Evolutionary conservation across 2,329 filamentous ascomycete genomes (phyloP), one percentile per base, ranked within the genome.

Genomic region (Rugonectria rugulosa): DNA sequence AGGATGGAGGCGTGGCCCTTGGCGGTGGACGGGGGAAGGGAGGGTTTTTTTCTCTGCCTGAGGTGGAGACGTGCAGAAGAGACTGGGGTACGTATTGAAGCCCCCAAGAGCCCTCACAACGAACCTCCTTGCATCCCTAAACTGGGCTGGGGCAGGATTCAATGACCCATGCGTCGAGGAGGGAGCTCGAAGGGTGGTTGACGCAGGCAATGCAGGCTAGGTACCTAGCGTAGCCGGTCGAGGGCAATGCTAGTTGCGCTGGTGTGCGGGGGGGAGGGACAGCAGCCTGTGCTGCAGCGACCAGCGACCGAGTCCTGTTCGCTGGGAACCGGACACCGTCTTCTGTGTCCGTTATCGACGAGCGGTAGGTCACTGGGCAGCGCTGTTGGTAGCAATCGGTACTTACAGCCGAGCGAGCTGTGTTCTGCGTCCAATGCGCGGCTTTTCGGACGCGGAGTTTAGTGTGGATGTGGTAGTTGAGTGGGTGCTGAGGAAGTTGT

Each of bases 21-120:
- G 51, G 42, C 53, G 41, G 53, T 52, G 56, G 55, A 65, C 57
- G 64, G 67, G 64, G 61, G 60, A 60, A 56, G 64, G 64, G 59
- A 62, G 64, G 60, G 66, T 68, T 69, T 65, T 67, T 67, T 65
- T 60, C 63, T 62, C 65, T 67, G 64, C 67, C 63, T 70, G 59
- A 62, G 62, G 56, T 61, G 59, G 61, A 34, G 53, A 61, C 52
- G 10, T n/a, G n/a, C n/a, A n/a, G 7, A 9, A n/a, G 19, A n/a
- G n/a, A n/a, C n/a, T n/a, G n/a, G 20, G 53, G 40, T 63, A 63
- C 56, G 60, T 63, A n/a, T n/a, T n/a, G n/a, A n/a, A n/a, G n/a
- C n/a, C n/a, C n/a, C n/a, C n/a, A n/a, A n/a, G n/a, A n/a, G n/a
- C n/a, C n/a, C n/a, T n/a, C n/a, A n/a, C n/a, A n/a, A n/a, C n/a